These are phyloP conservation scores for Teunomyces panamensis DNA, from an alignment of 805 yeast species.

Conservation along the genomic window DNA sequence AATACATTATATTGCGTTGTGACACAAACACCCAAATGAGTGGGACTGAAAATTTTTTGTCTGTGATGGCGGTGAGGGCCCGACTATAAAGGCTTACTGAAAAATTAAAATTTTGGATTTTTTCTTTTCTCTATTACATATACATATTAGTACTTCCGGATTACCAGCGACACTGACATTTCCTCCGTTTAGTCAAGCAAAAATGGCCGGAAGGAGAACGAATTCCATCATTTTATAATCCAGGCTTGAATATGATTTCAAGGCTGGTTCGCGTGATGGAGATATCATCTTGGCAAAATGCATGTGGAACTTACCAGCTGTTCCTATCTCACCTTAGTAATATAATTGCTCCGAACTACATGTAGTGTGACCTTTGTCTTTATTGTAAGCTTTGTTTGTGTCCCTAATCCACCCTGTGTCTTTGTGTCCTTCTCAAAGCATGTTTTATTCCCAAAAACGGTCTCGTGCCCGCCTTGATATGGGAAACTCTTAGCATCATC, in stretches of 20 bases:
- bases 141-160: slow-evolving; percentile 34
- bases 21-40: neutral
- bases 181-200: slow-evolving; percentile 42
- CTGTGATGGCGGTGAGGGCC: neutral
- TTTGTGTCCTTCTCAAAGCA: neutral
- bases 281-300: slow-evolving; percentile 17
- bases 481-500: neutral
- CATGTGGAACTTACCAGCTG: neutral
- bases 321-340: neutral
- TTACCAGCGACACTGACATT: slow-evolving; percentile 45
- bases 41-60: neutral
- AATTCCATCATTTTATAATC: slow-evolving; percentile 34
- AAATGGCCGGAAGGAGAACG: slow-evolving; percentile 50
- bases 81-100: slow-evolving; percentile 1
- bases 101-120: slow-evolving; percentile 3
- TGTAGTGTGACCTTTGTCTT: neutral
- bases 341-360: neutral
- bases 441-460: neutral
- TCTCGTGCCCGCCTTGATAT: neutral
- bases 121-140: slow-evolving; percentile 23
- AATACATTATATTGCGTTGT: neutral
- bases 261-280: slow-evolving; percentile 46
- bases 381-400: neutral
- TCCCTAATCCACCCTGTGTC: neutral
- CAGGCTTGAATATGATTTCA: slow-evolving; percentile 15